Base-by-base conservation (phyloP, 2,329 filamentous ascomycete species). In the Talaromyces sp. region DNA sequence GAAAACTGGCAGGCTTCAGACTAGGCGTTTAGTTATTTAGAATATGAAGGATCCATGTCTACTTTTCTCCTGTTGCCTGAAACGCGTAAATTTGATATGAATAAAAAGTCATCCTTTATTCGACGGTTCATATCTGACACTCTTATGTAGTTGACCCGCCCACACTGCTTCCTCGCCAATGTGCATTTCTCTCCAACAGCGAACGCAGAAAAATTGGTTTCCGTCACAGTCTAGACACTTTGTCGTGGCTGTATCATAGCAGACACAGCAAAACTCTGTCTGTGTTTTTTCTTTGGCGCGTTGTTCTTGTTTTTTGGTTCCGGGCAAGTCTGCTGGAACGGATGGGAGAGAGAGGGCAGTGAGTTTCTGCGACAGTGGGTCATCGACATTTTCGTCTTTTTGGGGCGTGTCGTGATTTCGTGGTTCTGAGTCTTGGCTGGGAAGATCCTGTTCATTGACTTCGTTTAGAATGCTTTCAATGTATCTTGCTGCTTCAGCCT, bases 171-270 rank as follows among this genome's bases (percentile, higher is more conserved):
- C 90, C 51, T 80, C 79, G 0, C 86, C 85, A 0, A 89, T 87
- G 68, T 95, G 91, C 72, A 91, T 91, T 69, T 93, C 90, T 61
- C 81, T 83, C 91, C 91, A 96, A 77, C 91, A 95, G 17, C 83
- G 78, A 24, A 81, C 79, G 71, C 91, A 96, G 70, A 93, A 95
- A 46, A 91, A 78, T 43, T 61, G 60, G 64, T 92, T 83, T 1
- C 77, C 79, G 57, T 86, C 85, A 67, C 91, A 96, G 3, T 88
- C 90, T 0, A 86, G 70, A 70, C 91, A 96, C 60, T 81, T 81
- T 29, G 94, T 75, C 3, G 85, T 86, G 0, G 88, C 90, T 68
- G 94, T 89, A 61, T 91, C 89, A 53, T 88, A 85, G 70, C 91
- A 96, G 10, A 94, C 91, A 32, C 87, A 83, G 71, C 91, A 95